Evolutionary conservation across 2,329 filamentous ascomycete species (phyloP), one percentile per base, ranked within the genome.

Genomic region (Aspergillus sp.): DNA sequence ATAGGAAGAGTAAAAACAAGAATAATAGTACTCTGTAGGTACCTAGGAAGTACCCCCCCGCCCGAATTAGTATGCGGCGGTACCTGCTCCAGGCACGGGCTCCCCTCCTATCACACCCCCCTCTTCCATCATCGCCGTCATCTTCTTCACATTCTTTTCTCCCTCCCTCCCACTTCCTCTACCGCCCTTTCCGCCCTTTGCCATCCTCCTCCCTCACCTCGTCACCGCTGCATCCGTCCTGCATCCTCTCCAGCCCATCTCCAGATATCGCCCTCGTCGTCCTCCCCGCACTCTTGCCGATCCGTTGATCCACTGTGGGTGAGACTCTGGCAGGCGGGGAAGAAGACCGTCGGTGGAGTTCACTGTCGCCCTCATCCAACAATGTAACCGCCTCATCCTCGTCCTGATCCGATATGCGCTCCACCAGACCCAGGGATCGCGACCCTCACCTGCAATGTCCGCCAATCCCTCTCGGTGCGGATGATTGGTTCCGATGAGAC

Each of bases 231-330:
- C n/a, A 29, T 48, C 31, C 21, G 16, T 40, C 32, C 14, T 38
- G n/a, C 16, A 25, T 47, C 31, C 49, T 56, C 56, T 52, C 54
- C 54, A 54, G 54, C 56, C 56, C 49, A 45, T 20, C 23, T 25
- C 32, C n/a, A 31, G 34, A 14, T 25, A 20, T 49, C 41, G 49
- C 42, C 36, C 40, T 42, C 17, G n/a, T 14, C 42, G 21, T 29
- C 41, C 43, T 25, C 57, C 52, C 50, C 54, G 44, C 49, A 50
- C 43, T 50, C 16, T 36, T n/a, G 56, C 47, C 52, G 54, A 58
- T 58, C 56, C 36, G 13, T 20, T 38, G 56, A 53, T 46, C 56
- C 56, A 54, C 51, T 47, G 54, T 54, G 51, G 50, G 21, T 54
- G 47, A 40, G 45, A 47, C n/a, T 14, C 41, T 45, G 46, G 23